These are phyloP conservation scores for Candida insectorum DNA, from an alignment of 805 yeast species.

Conservation along the genomic window DNA sequence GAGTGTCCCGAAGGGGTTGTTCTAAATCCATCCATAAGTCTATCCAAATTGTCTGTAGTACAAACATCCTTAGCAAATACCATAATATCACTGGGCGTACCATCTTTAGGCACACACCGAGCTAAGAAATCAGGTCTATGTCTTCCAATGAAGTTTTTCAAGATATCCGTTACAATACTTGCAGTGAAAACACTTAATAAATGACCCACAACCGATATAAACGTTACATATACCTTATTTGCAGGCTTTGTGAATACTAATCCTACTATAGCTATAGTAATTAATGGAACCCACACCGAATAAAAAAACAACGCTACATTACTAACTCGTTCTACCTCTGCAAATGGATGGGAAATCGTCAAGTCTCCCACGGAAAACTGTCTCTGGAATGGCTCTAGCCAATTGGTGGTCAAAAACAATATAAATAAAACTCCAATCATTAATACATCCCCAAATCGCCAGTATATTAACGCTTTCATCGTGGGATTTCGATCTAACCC, in stretches of 20 bases:
- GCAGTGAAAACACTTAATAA: constrained; percentile 56
- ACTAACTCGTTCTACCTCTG: constrained; percentile 70
- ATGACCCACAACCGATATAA: constrained; percentile 66
- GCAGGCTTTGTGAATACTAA: constrained; percentile 45
- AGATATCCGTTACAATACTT: constrained; percentile 61
- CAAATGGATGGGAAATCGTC: constrained; percentile 77
- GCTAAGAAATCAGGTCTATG: constrained; percentile 90
- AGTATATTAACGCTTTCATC: constrained; percentile 15
- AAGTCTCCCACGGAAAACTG: constrained; percentile 74
- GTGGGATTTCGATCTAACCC: constrained; percentile 18
- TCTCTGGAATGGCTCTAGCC: constrained; percentile 63
- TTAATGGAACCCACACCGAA: constrained; percentile 49
- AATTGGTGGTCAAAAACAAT: constrained; percentile 19
- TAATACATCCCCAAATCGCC: constrained; percentile 24
- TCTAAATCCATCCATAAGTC: constrained; percentile 67
- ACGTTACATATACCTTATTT: constrained; percentile 58
- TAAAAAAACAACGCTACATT: constrained; percentile 51
- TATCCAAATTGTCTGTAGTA: constrained; percentile 44
- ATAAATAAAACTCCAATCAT: constrained; percentile 20
- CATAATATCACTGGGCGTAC: constrained; percentile 51
- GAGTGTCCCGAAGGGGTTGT: constrained; percentile 86
- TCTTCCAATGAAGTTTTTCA: constrained; percentile 85
- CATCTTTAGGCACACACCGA: constrained; percentile 68
- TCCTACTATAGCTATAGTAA: constrained; percentile 31
- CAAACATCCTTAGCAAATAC: constrained; percentile 66